Conservation (phyloP, 257 asterid genomes). For the Solanum okadae region DNA sequence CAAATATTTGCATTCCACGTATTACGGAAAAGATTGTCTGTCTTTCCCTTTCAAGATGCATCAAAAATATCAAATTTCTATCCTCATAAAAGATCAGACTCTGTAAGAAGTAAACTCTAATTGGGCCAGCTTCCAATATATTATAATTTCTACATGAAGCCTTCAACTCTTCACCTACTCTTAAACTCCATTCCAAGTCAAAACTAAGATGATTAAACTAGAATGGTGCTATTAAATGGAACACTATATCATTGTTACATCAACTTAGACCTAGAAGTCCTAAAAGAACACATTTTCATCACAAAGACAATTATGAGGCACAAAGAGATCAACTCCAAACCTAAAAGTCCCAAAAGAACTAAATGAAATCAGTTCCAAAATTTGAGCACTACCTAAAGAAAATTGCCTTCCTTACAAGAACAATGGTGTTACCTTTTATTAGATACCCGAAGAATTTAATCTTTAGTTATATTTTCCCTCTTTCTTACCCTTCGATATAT, state of each 20-base stretch:
- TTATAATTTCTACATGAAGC: background rate
- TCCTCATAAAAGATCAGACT: background rate
- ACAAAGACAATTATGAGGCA: background rate
- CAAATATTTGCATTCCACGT: background rate
- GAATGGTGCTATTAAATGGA: background rate
- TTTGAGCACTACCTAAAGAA: background rate
- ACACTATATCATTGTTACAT: background rate
- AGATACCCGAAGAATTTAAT: too few species aligned
- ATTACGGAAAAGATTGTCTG: background rate
- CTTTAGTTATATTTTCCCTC: too few species aligned
- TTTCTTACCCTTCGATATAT: too few species aligned
- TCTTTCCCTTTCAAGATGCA: background rate
- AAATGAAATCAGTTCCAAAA: background rate
- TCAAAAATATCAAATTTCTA: background rate
- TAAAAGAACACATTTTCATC: background rate
- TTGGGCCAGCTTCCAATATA: background rate
- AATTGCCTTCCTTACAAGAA: background rate
- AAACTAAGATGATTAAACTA: background rate
- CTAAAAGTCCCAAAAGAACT: background rate
- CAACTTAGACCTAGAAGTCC: background rate
- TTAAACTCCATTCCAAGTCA: background rate
- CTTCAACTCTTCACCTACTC: background rate
- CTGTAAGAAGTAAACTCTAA: background rate
- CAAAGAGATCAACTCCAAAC: background rate
- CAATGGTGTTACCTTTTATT: background rate